Conservation (phyloP, 2,329 filamentous ascomycete genomes). For the Ophiostoma ulmi region DNA sequence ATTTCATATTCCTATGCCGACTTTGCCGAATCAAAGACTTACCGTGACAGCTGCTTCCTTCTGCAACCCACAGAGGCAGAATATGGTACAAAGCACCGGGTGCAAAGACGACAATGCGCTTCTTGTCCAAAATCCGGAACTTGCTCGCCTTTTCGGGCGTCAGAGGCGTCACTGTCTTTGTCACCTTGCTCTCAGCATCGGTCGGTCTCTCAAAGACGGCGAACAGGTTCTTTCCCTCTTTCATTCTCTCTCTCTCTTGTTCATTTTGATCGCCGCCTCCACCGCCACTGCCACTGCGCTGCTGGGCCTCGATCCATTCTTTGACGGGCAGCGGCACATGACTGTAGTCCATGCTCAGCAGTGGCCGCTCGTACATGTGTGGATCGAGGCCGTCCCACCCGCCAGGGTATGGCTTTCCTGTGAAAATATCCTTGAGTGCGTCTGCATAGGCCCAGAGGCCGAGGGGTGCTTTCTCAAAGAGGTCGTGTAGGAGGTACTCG, state of each 20-base stretch:
- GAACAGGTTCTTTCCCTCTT: neutral
- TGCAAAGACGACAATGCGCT: neutral
- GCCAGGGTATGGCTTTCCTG: conserved; percentile 44
- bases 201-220: neutral
- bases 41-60: neutral
- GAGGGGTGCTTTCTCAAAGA: neutral
- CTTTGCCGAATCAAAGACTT: neutral
- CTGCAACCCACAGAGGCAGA: neutral
- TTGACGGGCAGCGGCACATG: neutral
- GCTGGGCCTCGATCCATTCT: neutral
- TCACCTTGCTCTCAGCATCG: neutral
- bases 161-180: neutral
- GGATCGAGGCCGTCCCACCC: conserved; percentile 49
- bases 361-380: conserved; percentile 46
- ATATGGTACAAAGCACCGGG: neutral
- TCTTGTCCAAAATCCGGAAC: neutral
- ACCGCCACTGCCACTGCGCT: neutral
- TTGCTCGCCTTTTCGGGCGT: neutral
- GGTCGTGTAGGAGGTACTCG: neutral
- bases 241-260: neutral
- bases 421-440: conserved; percentile 38
- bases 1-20: neutral
- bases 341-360: conserved; percentile 45
- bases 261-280: neutral
- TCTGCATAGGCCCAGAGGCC: neutral